Conservation (phyloP, 2,329 filamentous ascomycete genomes). For the Polytolypa hystricis region DNA sequence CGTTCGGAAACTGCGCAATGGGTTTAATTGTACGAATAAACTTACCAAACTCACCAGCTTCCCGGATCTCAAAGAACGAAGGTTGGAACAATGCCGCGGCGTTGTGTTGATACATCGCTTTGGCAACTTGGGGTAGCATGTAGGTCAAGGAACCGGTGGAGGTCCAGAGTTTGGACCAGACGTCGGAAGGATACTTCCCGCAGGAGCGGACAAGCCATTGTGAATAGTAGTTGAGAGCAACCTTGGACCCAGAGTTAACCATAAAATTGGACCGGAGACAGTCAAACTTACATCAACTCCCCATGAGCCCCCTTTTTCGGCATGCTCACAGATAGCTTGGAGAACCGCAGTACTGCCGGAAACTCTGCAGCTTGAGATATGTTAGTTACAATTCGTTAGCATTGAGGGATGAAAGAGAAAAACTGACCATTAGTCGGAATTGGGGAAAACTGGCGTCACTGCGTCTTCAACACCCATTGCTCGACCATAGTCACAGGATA, state of each 20-base stretch:
- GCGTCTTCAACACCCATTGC: slow-evolving; percentile 38
- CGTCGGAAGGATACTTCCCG: slow-evolving; percentile 29
- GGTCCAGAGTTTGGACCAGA: slow-evolving; percentile 41
- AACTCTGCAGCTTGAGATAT: slow-evolving; percentile 28
- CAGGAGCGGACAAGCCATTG: slow-evolving; percentile 31
- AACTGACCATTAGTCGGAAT: slow-evolving; percentile 30
- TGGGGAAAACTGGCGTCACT: slow-evolving; percentile 36
- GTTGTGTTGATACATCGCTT: slow-evolving; percentile 31
- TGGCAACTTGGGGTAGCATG: slow-evolving; percentile 33
- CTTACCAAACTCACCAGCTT: slow-evolving; percentile 27
- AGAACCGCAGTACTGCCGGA: slow-evolving; percentile 32
- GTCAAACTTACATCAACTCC: slow-evolving; percentile 30
- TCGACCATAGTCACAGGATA: slow-evolving; percentile 36
- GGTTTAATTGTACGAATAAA: slow-evolving; percentile 35
- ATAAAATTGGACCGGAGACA: background rate
- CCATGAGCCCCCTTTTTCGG: slow-evolving; percentile 30
- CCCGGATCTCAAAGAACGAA: slow-evolving; percentile 38
- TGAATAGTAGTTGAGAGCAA: slow-evolving; percentile 33
- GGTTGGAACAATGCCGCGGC: slow-evolving; percentile 33
- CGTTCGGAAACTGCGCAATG: slow-evolving; percentile 29
- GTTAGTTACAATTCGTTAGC: background rate
- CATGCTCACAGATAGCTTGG: slow-evolving; percentile 31
- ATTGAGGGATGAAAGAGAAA: background rate
- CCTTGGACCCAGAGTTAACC: slow-evolving; percentile 7
- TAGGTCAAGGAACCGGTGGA: slow-evolving; percentile 39